Percentiles rank a stretch among this genome's conserved stretches.
Evolutionary conservation across 2,329 filamentous ascomycete genomes (phyloP).

Genomic region (Talaromyces albobiverticillius): DNA sequence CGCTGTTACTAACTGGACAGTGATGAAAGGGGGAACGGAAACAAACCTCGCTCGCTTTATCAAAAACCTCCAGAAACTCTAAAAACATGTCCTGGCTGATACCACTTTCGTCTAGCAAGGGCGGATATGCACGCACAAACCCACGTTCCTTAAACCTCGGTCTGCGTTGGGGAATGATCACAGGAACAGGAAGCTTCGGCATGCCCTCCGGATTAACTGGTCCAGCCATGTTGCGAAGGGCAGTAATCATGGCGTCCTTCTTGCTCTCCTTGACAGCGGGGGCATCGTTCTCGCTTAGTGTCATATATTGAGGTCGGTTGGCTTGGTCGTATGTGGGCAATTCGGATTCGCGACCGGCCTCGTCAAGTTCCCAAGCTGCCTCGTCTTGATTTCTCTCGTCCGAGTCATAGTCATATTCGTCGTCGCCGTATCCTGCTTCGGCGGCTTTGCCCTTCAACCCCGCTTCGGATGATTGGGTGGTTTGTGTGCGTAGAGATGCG

Average conservation of each 20-base stretch:
- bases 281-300: neutral
- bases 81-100: slow-evolving; percentile 36
- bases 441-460: neutral
- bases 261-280: neutral
- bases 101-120: slow-evolving; percentile 31
- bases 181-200: slow-evolving; percentile 27
- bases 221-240: neutral
- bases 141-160: slow-evolving; percentile 33
- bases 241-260: neutral
- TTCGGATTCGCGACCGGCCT: neutral
- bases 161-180: slow-evolving; percentile 38
- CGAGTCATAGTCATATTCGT: no score
- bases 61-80: slow-evolving; percentile 33
- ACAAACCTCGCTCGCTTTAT: slow-evolving; percentile 3
- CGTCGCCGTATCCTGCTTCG: no score
- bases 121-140: slow-evolving; percentile 40
- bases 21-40: no score
- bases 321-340: neutral
- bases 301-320: no score
- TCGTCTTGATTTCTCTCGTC: slow-evolving; percentile 1
- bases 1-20: no score
- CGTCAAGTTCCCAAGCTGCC: neutral
- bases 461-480: no score
- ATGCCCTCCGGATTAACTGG: slow-evolving; percentile 15
- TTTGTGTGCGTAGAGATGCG: no score